These are phyloP conservation scores for Pisolithus orientalis DNA, from an alignment of 768 basidiomycete species.

Conservation along the genomic window DNA sequence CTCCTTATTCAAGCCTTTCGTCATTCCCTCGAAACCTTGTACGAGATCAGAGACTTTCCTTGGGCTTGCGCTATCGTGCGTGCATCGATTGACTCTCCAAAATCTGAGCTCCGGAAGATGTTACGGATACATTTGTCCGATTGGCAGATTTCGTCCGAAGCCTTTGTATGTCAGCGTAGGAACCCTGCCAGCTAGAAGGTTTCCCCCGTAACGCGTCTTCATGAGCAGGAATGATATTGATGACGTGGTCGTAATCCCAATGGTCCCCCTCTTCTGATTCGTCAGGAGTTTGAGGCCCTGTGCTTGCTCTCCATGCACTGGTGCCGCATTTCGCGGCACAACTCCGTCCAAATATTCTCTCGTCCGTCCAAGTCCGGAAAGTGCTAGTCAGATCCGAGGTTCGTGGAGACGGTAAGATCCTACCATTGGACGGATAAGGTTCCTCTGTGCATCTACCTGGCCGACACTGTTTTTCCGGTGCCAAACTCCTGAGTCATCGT, in stretches of 20 bases:
- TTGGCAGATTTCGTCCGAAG: slow-evolving; percentile 36
- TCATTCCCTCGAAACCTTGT: slow-evolving; percentile 56
- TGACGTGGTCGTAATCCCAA: slow-evolving; percentile 88
- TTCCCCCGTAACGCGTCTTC: slow-evolving; percentile 40
- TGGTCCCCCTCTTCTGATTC: slow-evolving; percentile 82
- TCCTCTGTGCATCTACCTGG: slow-evolving; percentile 80
- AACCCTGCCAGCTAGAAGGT: slow-evolving; percentile 57
- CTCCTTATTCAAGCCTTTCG: slow-evolving; percentile 63
- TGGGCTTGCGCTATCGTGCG: slow-evolving; percentile 48
- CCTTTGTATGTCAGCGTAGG: slow-evolving; percentile 76
- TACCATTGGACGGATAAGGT: slow-evolving; percentile 83
- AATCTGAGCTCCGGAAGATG: slow-evolving; percentile 12
- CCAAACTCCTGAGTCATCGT: slow-evolving; percentile 56
- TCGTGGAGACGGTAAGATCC: slow-evolving; percentile 20
- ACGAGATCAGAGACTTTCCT: slow-evolving; percentile 61
- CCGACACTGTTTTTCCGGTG: slow-evolving; percentile 74
- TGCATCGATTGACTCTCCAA: slow-evolving; percentile 38
- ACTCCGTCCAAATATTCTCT: slow-evolving; percentile 90
- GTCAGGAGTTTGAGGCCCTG: slow-evolving; percentile 62
- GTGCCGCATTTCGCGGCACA: slow-evolving; percentile 72
- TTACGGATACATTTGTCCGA: slow-evolving; percentile 4
- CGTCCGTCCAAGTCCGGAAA: slow-evolving; percentile 77
- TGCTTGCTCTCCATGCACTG: slow-evolving; percentile 70
- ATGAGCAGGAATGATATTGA: slow-evolving; percentile 54
- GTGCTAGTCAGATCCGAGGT: neutral